Base-by-base conservation (phyloP, 2,329 filamentous ascomycete species). In the Dothiorella sarmentorum region DNA sequence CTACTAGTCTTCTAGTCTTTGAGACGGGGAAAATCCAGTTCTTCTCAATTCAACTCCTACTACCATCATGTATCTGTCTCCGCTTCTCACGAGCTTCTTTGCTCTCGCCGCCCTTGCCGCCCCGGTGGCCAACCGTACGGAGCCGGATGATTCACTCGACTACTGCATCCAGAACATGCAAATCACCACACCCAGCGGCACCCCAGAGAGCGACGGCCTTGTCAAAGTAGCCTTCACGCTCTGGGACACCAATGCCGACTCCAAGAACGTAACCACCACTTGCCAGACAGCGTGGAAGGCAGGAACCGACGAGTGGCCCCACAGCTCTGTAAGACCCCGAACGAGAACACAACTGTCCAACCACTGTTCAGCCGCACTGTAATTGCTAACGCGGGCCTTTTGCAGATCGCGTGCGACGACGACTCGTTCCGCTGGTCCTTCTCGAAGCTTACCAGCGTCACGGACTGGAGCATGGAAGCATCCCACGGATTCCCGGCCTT, bases 381-480 rank as follows among this genome's bases (percentile, higher is more conserved):
- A 20, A 26, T 15, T 38, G 17, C 18, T 57, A 47, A 57, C 42
- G 33, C 42, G 43, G 43, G 40, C n/a, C 6, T 20, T 24, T n/a
- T 57, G 55, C 43, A 57, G 55, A 40, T 37, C 22, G 13, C n/a
- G 9, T 57, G 55, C 17, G 26, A 47, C 55, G n/a, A 38, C 22
- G 18, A 37, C 7, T 15, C 9, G 26, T 47, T 47, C 22, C 22
- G 17, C 3, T 53, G 49, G 49, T 29, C 22, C 22, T 57, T 57
- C 40, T 57, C 49, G 49, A 53, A 57, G 31, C 38, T 57, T 31
- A 33, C 37, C 29, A 38, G 31, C 42, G 11, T 47, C 22, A 38
- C 22, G 38, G 55, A 57, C 2, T 57, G 42, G 31, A 2, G 9
- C 31, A 57, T 57, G n/a, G 55, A 57, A 33, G 55, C 55, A 29